These are phyloP conservation scores for Vigna angularis DNA, from an alignment of 306 rosid genomes.

Conservation along the genomic window DNA sequence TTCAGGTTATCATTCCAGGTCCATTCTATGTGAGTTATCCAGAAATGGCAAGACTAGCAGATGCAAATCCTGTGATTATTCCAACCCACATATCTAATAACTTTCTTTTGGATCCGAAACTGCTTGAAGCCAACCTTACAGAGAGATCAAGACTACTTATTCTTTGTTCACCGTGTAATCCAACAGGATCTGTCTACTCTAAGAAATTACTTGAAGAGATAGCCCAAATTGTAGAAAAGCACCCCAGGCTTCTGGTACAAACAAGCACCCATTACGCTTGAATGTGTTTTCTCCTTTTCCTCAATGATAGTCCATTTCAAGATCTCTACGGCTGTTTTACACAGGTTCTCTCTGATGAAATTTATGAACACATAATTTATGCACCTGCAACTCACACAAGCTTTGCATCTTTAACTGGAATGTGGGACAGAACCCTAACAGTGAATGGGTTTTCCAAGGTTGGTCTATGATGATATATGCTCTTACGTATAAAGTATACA, in stretches of 20 bases:
- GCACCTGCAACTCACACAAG: constrained; percentile 88
- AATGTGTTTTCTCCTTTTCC: not conserved
- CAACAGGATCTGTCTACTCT: constrained; percentile 89
- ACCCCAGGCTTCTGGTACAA: constrained; percentile 92
- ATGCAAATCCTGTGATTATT: constrained; percentile 86
- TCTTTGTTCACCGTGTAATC: constrained; percentile 91
- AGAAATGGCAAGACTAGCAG: constrained; percentile 90
- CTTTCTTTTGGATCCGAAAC: constrained; percentile 80
- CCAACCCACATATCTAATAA: constrained; percentile 63
- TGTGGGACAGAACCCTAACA: constrained; percentile 89
- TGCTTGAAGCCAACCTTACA: constrained; percentile 71
- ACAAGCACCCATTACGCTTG: constrained; percentile 30
- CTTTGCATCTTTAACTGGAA: constrained; percentile 91
- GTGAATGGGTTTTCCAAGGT: constrained; percentile 95
- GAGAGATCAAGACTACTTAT: constrained; percentile 77
- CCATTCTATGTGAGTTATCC: constrained; percentile 95
- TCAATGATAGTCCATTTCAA: constrained; percentile 20
- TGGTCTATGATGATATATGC: not conserved
- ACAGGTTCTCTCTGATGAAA: constrained; percentile 87
- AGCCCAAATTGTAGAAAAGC: constrained; percentile 83
- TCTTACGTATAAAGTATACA: not conserved
- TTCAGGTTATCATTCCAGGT: constrained; percentile 87
- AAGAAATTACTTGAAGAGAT: constrained; percentile 79
- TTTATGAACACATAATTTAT: constrained; percentile 86
- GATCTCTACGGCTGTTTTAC: constrained; percentile 29